Base-by-base conservation (phyloP, 306 rosid genomes). In the Prunus armeniaca region DNA sequence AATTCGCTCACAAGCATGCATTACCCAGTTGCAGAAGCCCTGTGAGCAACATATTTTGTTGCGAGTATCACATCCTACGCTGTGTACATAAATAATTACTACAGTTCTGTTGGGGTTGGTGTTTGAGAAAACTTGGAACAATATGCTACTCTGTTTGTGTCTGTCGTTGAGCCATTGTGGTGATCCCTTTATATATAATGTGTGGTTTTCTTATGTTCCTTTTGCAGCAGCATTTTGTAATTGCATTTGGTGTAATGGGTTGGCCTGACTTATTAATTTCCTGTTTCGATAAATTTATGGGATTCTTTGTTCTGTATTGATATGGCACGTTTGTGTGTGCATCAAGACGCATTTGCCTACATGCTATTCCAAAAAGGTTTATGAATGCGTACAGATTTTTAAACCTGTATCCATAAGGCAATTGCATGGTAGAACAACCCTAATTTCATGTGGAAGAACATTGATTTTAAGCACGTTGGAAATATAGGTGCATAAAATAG, bases 21-120 rank as follows among this genome's bases (percentile, higher is more conserved):
- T 75, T 91, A 71, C 79, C 75, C 89, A 1, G 85, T 88, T 27
- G 90, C 97, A 11, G 97, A 88, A 82, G 96, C 96, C 64, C 66
- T 80, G 74, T 91, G 89, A 93, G 69, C 12, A 49, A 76, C 67
- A 34, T 51, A 17, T 56, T 20, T 54, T 14, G 78, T 27, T 64
- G 67, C 76, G 43, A 25, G 79, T 69, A 19, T 57, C 71, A 22
- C 60, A 24, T 78, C 64, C 41, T 50, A 49, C 56, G 41, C 57
- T 68, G 14, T 88, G 87, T 78, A 56, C 55, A 71, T 86, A 85
- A 87, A 82, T 83, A 84, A 77, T 32, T 34, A 8, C 13, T 19
- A 15, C 3, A 6, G 69, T 61, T 73, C 5, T 60, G 76, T 41
- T 43, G 24, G 22, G 17, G 22, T 20, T 30, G 43, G 57, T 76